Conservation (phyloP, 192 early-diverging fungal species). For the Haplosporangium gracile region DNA sequence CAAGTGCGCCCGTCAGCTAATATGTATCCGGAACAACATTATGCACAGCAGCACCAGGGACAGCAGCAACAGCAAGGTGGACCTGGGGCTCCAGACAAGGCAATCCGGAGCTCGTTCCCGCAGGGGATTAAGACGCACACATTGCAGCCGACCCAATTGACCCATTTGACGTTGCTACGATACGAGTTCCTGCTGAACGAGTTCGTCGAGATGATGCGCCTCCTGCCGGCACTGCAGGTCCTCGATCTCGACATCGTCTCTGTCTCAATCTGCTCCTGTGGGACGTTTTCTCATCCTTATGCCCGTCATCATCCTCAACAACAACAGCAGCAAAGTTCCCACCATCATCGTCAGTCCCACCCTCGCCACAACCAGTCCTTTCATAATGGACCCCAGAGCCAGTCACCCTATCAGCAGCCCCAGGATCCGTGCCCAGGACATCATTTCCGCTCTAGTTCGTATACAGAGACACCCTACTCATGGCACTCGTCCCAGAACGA, state of each 20-base stretch:
- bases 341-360: not conserved
- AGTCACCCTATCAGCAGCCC: too few relatives aligned
- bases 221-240: slow-evolving; percentile 15
- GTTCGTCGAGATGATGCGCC: slow-evolving; percentile 30
- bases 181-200: slow-evolving; percentile 38
- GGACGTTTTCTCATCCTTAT: not conserved
- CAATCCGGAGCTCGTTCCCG: slow-evolving; percentile 17
- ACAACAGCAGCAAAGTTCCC: not conserved
- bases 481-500: not conserved
- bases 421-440: not conserved
- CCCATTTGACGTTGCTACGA: slow-evolving; percentile 17
- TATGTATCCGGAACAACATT: not conserved
- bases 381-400: not conserved
- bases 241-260: slow-evolving; percentile 29
- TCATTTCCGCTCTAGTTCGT: not conserved
- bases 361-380: not conserved
- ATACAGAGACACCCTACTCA: not conserved
- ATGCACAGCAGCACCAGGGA: slow-evolving; percentile 3
- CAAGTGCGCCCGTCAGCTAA: not conserved
- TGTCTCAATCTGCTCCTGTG: not conserved
- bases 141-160: slow-evolving; percentile 17
- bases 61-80: not conserved
- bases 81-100: not conserved
- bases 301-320: not conserved
- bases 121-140: slow-evolving; percentile 16